Evolutionary conservation across 2,329 filamentous ascomycete genomes (phyloP).

Genomic region (Lecanicillium sp.): DNA sequence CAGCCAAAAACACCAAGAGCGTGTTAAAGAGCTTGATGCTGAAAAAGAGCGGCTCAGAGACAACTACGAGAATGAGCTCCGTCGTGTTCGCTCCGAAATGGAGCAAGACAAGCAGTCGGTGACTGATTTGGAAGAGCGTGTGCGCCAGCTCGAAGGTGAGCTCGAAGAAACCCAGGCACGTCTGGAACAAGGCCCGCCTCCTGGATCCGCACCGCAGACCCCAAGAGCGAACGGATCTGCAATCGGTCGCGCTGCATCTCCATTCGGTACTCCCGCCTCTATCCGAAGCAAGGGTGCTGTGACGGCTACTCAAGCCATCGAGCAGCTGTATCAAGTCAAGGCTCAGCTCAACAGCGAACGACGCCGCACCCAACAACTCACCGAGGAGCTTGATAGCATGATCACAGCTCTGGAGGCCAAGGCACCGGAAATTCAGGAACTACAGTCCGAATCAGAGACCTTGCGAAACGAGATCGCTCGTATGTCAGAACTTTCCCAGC

Average conservation of each 20-base stretch:
- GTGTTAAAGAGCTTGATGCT: conserved; percentile 61
- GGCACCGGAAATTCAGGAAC: conserved; percentile 79
- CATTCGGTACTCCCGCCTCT: conserved; percentile 54
- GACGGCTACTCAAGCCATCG: conserved; percentile 54
- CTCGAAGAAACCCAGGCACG: conserved; percentile 44
- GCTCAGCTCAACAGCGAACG: conserved; percentile 65
- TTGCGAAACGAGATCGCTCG: conserved; percentile 74
- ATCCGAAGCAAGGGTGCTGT: conserved; percentile 46
- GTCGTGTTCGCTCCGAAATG: conserved; percentile 47
- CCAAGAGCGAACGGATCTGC: conserved; percentile 50
- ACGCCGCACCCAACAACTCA: conserved; percentile 65
- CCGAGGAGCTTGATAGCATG: conserved; percentile 74
- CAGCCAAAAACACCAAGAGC: conserved; percentile 61
- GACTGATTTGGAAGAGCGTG: conserved; percentile 37
- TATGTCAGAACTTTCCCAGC: conserved; percentile 77
- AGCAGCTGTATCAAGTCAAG: conserved; percentile 60
- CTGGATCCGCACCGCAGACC: conserved; percentile 49
- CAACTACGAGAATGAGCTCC: conserved; percentile 53
- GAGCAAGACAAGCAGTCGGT: conserved; percentile 43
- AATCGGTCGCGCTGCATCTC: conserved; percentile 45
- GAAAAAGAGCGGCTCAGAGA: conserved; percentile 54
- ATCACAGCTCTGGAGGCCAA: conserved; percentile 77
- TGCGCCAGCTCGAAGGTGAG: conserved; percentile 43
- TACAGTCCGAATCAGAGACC: conserved; percentile 71
- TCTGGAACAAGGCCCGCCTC: conserved; percentile 31